Conservation (phyloP, 495 filamentous ascomycete genomes). For the Neurospora sp. region DNA sequence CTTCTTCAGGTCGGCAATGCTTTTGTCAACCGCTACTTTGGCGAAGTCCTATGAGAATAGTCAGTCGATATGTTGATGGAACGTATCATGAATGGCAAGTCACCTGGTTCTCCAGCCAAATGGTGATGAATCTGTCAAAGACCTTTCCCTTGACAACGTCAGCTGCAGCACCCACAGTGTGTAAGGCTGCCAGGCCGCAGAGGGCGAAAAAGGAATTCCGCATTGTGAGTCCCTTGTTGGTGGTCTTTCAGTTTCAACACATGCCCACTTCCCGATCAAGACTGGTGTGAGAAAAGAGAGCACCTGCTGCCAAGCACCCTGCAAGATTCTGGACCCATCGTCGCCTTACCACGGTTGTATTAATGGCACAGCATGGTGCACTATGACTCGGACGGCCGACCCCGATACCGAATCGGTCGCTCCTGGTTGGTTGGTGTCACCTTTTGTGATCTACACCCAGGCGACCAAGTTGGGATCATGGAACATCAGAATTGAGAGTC, state of each 20-base stretch:
- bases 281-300: not conserved
- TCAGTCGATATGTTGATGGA: not conserved
- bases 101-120: constrained; percentile 64
- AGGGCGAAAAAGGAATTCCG: not conserved
- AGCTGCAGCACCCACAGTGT: constrained; percentile 1
- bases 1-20: constrained; percentile 44
- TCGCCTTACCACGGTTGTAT: not conserved
- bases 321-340: not conserved
- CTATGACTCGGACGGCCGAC: not conserved
- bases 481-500: not conserved
- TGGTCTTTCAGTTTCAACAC: not conserved
- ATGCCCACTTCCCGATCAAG: not conserved
- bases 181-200: not conserved
- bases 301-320: not conserved
- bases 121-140: constrained; percentile 57
- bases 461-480: not conserved
- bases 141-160: constrained; percentile 40
- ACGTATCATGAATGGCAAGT: not conserved
- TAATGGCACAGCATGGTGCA: not conserved
- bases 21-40: constrained; percentile 37
- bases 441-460: not conserved
- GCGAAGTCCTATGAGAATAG: constrained; percentile 39
- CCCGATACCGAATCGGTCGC: not conserved
- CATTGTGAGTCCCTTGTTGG: not conserved
- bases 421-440: not conserved